These are phyloP conservation scores for Kodamaea hsintzibuensis DNA, from an alignment of 805 yeast species.

Conservation along the genomic window DNA sequence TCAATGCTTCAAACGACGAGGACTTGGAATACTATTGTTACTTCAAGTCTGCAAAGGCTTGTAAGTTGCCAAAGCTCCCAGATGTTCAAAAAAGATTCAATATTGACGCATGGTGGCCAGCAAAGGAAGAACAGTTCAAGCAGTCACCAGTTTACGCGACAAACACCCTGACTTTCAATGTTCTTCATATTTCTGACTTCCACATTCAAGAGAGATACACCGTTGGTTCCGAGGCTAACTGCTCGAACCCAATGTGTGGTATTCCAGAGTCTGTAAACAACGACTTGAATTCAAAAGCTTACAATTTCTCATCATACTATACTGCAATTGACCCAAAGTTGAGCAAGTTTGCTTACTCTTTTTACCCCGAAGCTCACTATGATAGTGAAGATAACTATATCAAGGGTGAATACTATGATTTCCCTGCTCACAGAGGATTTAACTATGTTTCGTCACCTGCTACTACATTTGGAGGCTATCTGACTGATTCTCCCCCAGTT, in stretches of 20 bases:
- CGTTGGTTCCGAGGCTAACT: slow-evolving; percentile 59
- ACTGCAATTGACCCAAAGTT: slow-evolving; percentile 13
- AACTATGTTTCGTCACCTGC: slow-evolving; percentile 51
- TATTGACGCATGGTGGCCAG: slow-evolving; percentile 38
- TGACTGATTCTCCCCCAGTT: slow-evolving; percentile 66
- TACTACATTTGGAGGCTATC: slow-evolving; percentile 58
- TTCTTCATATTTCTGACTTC: slow-evolving; percentile 66
- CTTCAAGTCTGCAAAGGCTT: slow-evolving; percentile 37
- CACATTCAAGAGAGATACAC: slow-evolving; percentile 58
- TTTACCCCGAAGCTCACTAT: slow-evolving; percentile 34
- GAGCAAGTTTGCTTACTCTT: slow-evolving; percentile 20
- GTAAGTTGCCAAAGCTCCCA: slow-evolving; percentile 56
- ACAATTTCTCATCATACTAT: slow-evolving; percentile 34
- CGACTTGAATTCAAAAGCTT: slow-evolving; percentile 20
- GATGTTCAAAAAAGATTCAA: slow-evolving; percentile 40
- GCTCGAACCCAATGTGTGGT: slow-evolving; percentile 61
- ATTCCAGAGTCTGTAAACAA: slow-evolving; percentile 47
- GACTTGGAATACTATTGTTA: slow-evolving; percentile 57
- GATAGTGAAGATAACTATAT: slow-evolving; percentile 24
- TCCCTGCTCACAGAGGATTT: slow-evolving; percentile 25
- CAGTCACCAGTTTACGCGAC: slow-evolving; percentile 31
- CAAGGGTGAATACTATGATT: slow-evolving; percentile 37
- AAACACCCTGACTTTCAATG: slow-evolving; percentile 48
- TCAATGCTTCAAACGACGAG: slow-evolving; percentile 37
- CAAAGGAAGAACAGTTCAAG: slow-evolving; percentile 26